phyloP scores from a whole-genome alignment of 805 yeast genomes.

The Scheffersomyces amazonensis region DNA sequence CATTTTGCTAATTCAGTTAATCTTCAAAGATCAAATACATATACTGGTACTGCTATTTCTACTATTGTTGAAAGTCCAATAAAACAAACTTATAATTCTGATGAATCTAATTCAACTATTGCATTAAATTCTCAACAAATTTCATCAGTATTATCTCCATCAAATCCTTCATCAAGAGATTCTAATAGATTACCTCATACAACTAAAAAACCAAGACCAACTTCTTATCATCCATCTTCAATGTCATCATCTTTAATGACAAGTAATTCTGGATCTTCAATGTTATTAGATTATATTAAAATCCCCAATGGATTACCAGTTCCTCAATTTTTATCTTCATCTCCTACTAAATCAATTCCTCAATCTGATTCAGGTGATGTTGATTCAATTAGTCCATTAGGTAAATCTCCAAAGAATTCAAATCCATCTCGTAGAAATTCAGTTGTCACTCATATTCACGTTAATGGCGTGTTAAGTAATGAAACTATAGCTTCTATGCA shows the following conservation, averaged over 20 bases:
- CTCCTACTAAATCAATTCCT: constrained; percentile 35
- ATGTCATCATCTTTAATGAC: constrained; percentile 26
- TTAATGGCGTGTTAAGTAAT: constrained; percentile 39
- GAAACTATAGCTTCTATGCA: constrained; percentile 13
- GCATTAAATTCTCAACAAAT: background rate
- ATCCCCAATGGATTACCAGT: constrained; percentile 28
- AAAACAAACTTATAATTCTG: constrained; percentile 1
- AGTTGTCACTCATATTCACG: constrained; percentile 42
- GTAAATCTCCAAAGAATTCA: background rate
- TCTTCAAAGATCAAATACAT: constrained; percentile 23
- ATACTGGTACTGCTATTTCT: constrained; percentile 35
- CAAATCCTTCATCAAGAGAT: constrained; percentile 12
- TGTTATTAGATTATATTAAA: constrained; percentile 30
- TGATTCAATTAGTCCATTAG: constrained; percentile 2
- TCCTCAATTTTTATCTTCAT: constrained; percentile 35
- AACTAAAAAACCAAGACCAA: constrained; percentile 70
- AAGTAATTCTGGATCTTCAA: constrained; percentile 2
- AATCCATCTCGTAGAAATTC: constrained; percentile 30
- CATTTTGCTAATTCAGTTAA: constrained; percentile 7
- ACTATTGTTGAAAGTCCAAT: constrained; percentile 48
- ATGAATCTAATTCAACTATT: background rate
- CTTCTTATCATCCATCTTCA: constrained; percentile 75
- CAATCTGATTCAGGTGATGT: background rate
- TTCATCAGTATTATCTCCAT: constrained; percentile 2
- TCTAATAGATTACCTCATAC: constrained; percentile 41